Conservation (phyloP, 2,329 filamentous ascomycete genomes). For the Xylariaceae sp. region DNA sequence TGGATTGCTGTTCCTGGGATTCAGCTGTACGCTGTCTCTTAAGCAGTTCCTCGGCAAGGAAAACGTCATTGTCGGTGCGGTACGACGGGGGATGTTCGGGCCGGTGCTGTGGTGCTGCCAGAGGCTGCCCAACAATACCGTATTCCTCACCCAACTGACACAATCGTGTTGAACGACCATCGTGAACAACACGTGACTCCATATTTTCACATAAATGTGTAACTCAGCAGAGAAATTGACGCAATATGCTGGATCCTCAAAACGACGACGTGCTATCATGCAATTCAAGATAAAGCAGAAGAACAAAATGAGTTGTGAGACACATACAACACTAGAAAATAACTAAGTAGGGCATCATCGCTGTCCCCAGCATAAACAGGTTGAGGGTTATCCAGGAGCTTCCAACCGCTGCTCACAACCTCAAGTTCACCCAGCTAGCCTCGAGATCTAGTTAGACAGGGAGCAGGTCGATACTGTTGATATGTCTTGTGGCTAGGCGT, state of each 20-base stretch:
- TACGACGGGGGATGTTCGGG: conserved; percentile 52
- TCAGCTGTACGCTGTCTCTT: conserved; percentile 49
- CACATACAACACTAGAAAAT: too few species aligned
- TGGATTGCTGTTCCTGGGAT: conserved; percentile 44
- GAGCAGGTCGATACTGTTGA: too few species aligned
- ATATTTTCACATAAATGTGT: conserved; percentile 26
- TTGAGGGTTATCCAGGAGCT: too few species aligned
- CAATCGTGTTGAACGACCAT: conserved; percentile 54
- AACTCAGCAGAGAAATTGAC: background rate
- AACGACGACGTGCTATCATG: too few species aligned
- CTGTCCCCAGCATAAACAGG: too few species aligned
- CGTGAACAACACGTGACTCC: conserved; percentile 35
- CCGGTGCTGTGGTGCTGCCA: conserved; percentile 48
- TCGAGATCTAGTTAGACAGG: too few species aligned
- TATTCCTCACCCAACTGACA: conserved; percentile 57
- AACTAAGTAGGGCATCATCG: too few species aligned
- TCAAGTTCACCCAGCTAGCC: too few species aligned
- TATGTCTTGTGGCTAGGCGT: too few species aligned
- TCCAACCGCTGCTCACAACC: too few species aligned
- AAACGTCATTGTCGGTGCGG: conserved; percentile 56
- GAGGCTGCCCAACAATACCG: conserved; percentile 50
- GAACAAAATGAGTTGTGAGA: too few species aligned
- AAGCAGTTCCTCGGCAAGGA: conserved; percentile 60
- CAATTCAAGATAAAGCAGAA: too few species aligned
- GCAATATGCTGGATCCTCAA: background rate